phyloP scores from a whole-genome alignment of 2,329 filamentous ascomycete genomes.

The Truncatella angustata region DNA sequence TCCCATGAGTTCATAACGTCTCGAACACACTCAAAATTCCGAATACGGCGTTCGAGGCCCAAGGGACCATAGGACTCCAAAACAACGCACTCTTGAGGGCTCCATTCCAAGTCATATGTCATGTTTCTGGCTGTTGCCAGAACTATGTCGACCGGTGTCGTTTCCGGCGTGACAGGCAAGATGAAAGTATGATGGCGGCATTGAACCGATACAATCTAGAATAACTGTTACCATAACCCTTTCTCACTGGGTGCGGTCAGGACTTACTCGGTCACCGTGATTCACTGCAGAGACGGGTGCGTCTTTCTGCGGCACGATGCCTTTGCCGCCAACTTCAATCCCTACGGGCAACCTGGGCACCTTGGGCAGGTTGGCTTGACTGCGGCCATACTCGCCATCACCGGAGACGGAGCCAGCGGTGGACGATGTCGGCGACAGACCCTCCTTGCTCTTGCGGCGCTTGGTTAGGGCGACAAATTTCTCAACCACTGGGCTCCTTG shows the following conservation, averaged over 20 bases:
- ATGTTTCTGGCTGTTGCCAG: conserved; percentile 63
- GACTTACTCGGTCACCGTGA: conserved; percentile 69
- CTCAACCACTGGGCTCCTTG: conserved; percentile 43
- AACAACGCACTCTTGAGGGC: conserved; percentile 65
- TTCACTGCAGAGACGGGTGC: conserved; percentile 80
- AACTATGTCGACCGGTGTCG: conserved; percentile 72
- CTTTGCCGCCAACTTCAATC: conserved; percentile 44
- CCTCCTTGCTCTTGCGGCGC: conserved; percentile 38
- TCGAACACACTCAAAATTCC: conserved; percentile 81
- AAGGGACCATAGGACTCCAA: conserved; percentile 74
- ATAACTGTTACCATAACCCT: conserved; percentile 20
- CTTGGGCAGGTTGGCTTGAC: conserved; percentile 16
- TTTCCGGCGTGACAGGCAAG: conserved; percentile 72
- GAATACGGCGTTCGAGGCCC: conserved; percentile 77
- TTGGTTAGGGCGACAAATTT: conserved; percentile 46
- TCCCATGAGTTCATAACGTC: conserved; percentile 96
- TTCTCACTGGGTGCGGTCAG: background rate
- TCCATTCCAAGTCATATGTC: conserved; percentile 54
- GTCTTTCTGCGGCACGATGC: conserved; percentile 57
- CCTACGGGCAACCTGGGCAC: conserved; percentile 18
- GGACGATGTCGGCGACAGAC: conserved; percentile 30
- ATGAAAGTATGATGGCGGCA: conserved; percentile 68
- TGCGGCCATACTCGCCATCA: conserved; percentile 29
- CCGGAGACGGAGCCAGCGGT: conserved; percentile 22
- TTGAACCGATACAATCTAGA: conserved; percentile 66